Evolutionary conservation across 2,329 filamentous ascomycete species (phyloP), one percentile per base, ranked within the genome.

Genomic region (Diaporthe sp.): DNA sequence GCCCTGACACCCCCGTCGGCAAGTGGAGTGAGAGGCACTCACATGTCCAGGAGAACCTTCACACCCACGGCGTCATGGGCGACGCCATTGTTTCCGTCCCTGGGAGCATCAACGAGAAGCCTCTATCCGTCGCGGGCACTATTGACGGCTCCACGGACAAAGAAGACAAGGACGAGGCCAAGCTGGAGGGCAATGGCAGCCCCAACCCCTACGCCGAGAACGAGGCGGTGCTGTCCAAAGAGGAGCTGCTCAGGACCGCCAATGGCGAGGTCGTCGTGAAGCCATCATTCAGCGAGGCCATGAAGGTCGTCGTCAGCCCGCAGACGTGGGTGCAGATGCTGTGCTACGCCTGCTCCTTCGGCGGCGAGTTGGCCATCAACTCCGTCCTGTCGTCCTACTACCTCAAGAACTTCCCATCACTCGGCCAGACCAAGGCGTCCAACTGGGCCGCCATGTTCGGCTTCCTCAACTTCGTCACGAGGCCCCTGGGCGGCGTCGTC

Each of bases 1-100:
- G 94, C 79, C 91, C 94, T 2, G 95, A 98, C 80, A 96, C 94
- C 0, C 95, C 95, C 0, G 93, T 91, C 0, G 95, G 96, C 44
- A 92, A 91, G 77, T 98, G 95, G 95, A 89, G 90, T 9, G 92
- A 96, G 51, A 91, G 94, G 39, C 87, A 74, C 61, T 42, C 37
- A 50, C 74, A 72, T 13, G 66, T 74, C 19, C 68, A 72, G 42
- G 72, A 74, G 32, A 72, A 91, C 68, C 84, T 90, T 56, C 88
- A 87, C 76, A 86, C 89, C 1, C 86, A 89, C 78, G 83, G 85
- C 13, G 78, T 86, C 39, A 69, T 69, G 53, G 68, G 37, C n/a
- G 59, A 66, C 15, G 17, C 72, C n/a, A 27, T 92, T 42, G 88
- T 91, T 51, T 84, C 87, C 55, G 83, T 90, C 9, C 86, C 89